Conservation (phyloP, 73 alveolate genomes). For the Urostyla sp. region DNA sequence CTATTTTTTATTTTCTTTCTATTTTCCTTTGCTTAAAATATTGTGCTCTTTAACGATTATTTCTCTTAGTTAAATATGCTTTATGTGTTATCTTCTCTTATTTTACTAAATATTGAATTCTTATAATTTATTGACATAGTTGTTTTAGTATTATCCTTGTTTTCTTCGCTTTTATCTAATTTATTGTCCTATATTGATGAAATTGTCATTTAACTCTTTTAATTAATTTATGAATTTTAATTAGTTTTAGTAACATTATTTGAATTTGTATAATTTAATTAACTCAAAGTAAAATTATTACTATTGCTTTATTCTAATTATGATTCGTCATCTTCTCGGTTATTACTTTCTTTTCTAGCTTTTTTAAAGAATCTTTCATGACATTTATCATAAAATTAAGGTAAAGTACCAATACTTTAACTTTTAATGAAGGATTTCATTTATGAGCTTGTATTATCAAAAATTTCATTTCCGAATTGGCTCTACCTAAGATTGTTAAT, state of each 20-base stretch:
- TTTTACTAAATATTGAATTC: slow-evolving; percentile 27
- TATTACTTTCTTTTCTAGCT: slow-evolving; percentile 30
- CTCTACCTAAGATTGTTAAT: not conserved
- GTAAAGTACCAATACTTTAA: slow-evolving; percentile 9
- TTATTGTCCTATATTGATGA: slow-evolving; percentile 26
- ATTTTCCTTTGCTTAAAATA: too few species aligned
- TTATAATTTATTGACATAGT: slow-evolving; percentile 43
- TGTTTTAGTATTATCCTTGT: not conserved
- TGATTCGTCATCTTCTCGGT: slow-evolving; percentile 6
- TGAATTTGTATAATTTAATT: too few species aligned
- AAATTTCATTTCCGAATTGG: not conserved
- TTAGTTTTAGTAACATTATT: slow-evolving; percentile 12
- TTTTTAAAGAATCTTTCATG: slow-evolving; percentile 27
- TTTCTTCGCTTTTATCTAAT: not conserved
- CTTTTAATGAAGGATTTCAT: slow-evolving; percentile 41
- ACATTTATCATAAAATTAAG: slow-evolving; percentile 31
- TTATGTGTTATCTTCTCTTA: too few species aligned
- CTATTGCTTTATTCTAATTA: not conserved
- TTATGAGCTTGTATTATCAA: slow-evolving; percentile 26
- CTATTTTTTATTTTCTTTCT: too few species aligned
- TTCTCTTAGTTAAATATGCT: too few species aligned
- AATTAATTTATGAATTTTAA: not conserved
- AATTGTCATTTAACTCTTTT: not conserved
- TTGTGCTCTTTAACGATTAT: too few species aligned
- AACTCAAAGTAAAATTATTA: slow-evolving; percentile 7